These are phyloP conservation scores for Gossypium bickii DNA, from an alignment of 345 rosid genomes.

Conservation along the genomic window DNA sequence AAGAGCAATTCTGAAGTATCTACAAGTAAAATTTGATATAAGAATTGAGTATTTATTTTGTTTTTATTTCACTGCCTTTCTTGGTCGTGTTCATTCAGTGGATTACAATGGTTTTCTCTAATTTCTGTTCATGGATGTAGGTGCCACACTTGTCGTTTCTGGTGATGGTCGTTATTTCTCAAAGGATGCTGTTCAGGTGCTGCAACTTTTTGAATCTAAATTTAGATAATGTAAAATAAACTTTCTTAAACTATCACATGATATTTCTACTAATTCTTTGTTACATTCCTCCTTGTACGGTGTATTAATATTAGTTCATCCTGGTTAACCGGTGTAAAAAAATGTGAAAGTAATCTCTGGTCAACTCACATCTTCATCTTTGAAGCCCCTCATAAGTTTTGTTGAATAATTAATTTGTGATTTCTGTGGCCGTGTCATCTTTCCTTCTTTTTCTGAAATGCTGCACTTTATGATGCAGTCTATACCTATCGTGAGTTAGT, in stretches of 20 bases:
- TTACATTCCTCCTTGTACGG: neutral
- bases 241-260: neutral
- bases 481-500: no score
- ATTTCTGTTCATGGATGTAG: constrained; percentile 32
- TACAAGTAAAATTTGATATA: neutral
- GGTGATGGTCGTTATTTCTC: constrained; percentile 99
- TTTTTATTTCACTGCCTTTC: neutral
- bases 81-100: neutral
- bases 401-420: no score
- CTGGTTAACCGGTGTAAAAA: neutral
- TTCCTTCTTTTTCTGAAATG: neutral
- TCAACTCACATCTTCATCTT: neutral
- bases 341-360: neutral
- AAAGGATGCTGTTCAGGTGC: constrained; percentile 94
- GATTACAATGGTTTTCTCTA: neutral
- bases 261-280: neutral
- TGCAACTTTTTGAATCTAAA: neutral
- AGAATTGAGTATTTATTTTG: neutral
- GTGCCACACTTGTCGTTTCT: constrained; percentile 96
- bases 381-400: neutral
- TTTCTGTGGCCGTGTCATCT: no score
- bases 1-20: neutral
- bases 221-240: neutral
- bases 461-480: no score
- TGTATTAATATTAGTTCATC: neutral